Conservation (phyloP, 1,139 yeast species). For the Hyphopichia wangnamkhiaoensis region DNA sequence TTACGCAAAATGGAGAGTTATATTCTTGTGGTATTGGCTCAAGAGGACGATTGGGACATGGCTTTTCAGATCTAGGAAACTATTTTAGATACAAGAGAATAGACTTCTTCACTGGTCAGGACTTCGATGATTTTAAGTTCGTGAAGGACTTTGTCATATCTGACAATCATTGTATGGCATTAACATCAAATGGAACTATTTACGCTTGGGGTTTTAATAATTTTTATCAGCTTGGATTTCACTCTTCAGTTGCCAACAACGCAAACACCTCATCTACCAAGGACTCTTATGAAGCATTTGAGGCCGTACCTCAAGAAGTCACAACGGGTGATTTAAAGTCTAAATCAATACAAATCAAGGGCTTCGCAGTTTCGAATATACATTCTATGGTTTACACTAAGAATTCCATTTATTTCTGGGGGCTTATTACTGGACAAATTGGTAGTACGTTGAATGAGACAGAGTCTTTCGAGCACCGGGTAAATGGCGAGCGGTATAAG, state of each 20-base stretch:
- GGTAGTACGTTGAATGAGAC: conserved; percentile 43
- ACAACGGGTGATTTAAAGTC: conserved; percentile 48
- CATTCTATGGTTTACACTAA: conserved; percentile 69
- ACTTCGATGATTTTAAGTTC: conserved; percentile 22
- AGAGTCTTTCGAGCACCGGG: conserved; percentile 25
- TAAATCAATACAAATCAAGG: conserved; percentile 33
- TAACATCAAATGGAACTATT: conserved; percentile 53
- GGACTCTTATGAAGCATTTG: conserved; percentile 37
- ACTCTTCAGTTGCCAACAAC: conserved; percentile 27
- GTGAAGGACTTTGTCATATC: conserved; percentile 53
- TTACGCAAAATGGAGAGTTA: conserved; percentile 57
- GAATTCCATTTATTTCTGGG: conserved; percentile 67
- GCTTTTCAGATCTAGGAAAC: conserved; percentile 35
- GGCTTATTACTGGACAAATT: conserved; percentile 85
- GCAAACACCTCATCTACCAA: conserved; percentile 17
- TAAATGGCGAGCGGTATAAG: conserved; percentile 28
- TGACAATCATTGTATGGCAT: conserved; percentile 63
- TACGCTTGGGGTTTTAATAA: conserved; percentile 81
- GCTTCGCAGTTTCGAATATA: conserved; percentile 67
- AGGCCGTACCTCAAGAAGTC: conserved; percentile 51
- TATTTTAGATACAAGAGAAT: conserved; percentile 40
- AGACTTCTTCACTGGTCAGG: conserved; percentile 18
- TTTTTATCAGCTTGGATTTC: conserved; percentile 65
- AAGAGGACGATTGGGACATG: conserved; percentile 71
- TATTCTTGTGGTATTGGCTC: conserved; percentile 69